phyloP scores from a whole-genome alignment of 768 basidiomycete species.

The Leucogyrophana mollusca region DNA sequence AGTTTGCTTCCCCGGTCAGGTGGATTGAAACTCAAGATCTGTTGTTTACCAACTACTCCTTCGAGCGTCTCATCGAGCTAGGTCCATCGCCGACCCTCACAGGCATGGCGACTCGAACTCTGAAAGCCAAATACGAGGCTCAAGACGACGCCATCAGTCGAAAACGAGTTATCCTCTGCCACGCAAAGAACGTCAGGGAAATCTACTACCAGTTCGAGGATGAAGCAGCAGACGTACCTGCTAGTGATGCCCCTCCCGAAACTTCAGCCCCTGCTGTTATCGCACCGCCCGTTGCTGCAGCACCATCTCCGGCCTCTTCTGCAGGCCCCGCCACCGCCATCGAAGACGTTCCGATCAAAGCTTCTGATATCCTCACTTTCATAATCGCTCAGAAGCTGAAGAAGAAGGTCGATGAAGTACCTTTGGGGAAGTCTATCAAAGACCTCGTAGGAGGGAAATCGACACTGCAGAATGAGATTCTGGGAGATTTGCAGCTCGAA shows the following conservation, averaged over 20 bases:
- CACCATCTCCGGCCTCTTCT: slow-evolving; percentile 42
- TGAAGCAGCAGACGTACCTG: slow-evolving; percentile 50
- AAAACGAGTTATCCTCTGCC: slow-evolving; percentile 81
- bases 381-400: slow-evolving; percentile 98
- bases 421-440: slow-evolving; percentile 92
- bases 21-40: slow-evolving; percentile 99
- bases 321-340: slow-evolving; percentile 69
- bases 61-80: slow-evolving; percentile 93
- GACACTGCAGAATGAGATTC: slow-evolving; percentile 96
- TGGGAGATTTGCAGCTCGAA: slow-evolving; percentile 95
- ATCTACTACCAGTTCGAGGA: slow-evolving; percentile 99
- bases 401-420: slow-evolving; percentile 88
- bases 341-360: slow-evolving; percentile 90
- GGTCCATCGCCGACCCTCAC: slow-evolving; percentile 96
- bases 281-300: slow-evolving; percentile 37
- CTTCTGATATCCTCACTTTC: slow-evolving; percentile 79
- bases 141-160: slow-evolving; percentile 83
- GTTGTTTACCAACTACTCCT: slow-evolving; percentile 80
- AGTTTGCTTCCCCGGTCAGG: slow-evolving; percentile 96
- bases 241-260: slow-evolving; percentile 27
- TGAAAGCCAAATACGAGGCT: slow-evolving; percentile 91
- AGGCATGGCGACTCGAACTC: slow-evolving; percentile 88
- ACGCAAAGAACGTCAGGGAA: slow-evolving; percentile 94
- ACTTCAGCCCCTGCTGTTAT: slow-evolving; percentile 36
- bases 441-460: slow-evolving; percentile 99